These are phyloP conservation scores for Coelastrella sp. DNA, from an alignment of 139 green algal genomes.

Conservation along the genomic window DNA sequence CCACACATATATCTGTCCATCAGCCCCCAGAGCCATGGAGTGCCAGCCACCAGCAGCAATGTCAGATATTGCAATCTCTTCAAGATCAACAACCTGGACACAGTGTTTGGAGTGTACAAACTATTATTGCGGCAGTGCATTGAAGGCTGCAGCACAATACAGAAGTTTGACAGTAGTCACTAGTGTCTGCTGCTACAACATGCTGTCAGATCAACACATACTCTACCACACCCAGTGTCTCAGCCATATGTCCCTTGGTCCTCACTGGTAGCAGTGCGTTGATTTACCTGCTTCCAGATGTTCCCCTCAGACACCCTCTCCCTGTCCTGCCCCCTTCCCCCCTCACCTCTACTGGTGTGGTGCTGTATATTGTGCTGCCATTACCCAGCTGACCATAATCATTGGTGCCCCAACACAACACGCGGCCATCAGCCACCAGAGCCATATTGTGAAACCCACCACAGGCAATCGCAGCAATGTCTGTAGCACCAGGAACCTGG, in stretches of 20 bases:
- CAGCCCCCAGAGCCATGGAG: slow-evolving; percentile 74
- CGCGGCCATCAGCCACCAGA: slow-evolving; percentile 65
- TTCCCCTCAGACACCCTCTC: too few relatives aligned
- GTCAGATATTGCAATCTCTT: slow-evolving; percentile 68
- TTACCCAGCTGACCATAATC: slow-evolving; percentile 91
- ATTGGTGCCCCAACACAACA: slow-evolving; percentile 87
- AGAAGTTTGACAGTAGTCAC: too few relatives aligned
- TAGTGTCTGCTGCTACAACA: too few relatives aligned
- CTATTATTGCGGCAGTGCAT: too few relatives aligned
- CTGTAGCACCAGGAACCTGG: slow-evolving; percentile 60
- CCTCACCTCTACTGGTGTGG: slow-evolving; percentile 49
- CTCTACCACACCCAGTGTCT: too few relatives aligned
- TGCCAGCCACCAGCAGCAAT: slow-evolving; percentile 91
- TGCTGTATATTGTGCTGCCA: slow-evolving; percentile 81
- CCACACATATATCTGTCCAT: slow-evolving; percentile 84
- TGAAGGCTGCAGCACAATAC: too few relatives aligned
- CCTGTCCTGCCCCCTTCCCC: too few relatives aligned
- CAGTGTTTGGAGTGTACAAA: background rate
- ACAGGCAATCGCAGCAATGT: slow-evolving; percentile 77
- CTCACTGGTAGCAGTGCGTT: too few relatives aligned
- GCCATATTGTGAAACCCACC: slow-evolving; percentile 93
- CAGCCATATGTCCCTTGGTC: too few relatives aligned
- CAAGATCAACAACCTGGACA: slow-evolving; percentile 41
- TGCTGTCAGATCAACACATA: too few relatives aligned
- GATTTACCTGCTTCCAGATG: too few relatives aligned